Evolutionary conservation across 2,329 filamentous ascomycete genomes (phyloP).

Genomic region (Colletotrichum limetticola): DNA sequence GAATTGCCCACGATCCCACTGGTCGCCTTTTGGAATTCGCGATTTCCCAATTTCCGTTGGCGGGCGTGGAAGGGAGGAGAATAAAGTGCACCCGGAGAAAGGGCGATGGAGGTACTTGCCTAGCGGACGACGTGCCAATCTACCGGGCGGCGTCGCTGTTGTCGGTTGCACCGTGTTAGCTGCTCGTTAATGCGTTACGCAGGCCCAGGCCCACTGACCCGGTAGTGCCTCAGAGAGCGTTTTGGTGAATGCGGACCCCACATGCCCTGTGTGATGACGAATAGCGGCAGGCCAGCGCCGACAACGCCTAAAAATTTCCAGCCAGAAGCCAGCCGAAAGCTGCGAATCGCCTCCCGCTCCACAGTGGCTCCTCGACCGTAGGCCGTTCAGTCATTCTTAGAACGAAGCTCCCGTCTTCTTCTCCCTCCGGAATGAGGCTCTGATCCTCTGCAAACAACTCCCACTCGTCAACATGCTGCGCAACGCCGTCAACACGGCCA

Average conservation of each 20-base stretch:
- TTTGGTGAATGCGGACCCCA: constrained; percentile 32
- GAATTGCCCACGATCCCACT: constrained; percentile 1
- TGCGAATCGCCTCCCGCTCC: constrained; percentile 25
- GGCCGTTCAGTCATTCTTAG: background rate
- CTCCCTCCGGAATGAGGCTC: background rate
- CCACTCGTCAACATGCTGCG: constrained; percentile 56
- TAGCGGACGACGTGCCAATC: constrained; percentile 17
- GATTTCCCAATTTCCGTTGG: background rate
- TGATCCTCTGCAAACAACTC: background rate
- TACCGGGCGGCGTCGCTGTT: constrained; percentile 4
- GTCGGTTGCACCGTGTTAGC: constrained; percentile 7
- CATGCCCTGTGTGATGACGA: constrained; percentile 31
- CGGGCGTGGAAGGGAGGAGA: constrained; percentile 30
- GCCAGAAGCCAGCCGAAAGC: background rate
- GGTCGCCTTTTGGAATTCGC: constrained; percentile 11
- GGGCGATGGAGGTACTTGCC: constrained; percentile 11
- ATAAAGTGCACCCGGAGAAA: constrained; percentile 9
- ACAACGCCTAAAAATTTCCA: constrained; percentile 23
- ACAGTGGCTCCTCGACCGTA: constrained; percentile 3
- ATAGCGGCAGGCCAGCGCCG: constrained; percentile 22
- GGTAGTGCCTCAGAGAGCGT: constrained; percentile 16
- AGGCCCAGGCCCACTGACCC: constrained; percentile 6
- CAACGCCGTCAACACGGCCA: constrained; percentile 59
- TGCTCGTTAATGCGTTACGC: constrained; percentile 27
- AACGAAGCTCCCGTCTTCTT: background rate